Percentiles rank a stretch among this genome's conserved stretches.
phyloP scores from a whole-genome alignment of 306 rosid genomes.

The Rosa rugosa region DNA sequence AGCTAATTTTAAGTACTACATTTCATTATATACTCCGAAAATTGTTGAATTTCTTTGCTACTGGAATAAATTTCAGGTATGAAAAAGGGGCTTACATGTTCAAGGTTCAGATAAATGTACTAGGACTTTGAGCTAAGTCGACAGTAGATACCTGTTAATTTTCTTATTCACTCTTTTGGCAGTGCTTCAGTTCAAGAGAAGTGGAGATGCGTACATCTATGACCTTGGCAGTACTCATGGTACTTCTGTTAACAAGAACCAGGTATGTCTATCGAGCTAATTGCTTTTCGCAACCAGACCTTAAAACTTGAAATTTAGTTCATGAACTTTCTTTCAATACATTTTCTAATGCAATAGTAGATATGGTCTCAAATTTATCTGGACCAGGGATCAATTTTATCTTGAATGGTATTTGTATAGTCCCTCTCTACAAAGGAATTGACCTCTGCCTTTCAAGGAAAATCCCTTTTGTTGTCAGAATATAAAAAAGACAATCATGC shows the following conservation, averaged over 20 bases:
- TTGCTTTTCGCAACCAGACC: not conserved
- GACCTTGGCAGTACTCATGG: constrained; percentile 99
- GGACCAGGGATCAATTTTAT: not conserved
- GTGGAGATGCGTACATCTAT: constrained; percentile 79
- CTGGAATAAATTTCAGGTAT: constrained; percentile 33
- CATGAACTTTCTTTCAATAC: not conserved
- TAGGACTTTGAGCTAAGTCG: not conserved
- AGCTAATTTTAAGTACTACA: not conserved
- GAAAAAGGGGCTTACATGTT: constrained; percentile 93
- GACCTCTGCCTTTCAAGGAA: not conserved
- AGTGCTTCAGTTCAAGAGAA: constrained; percentile 85
- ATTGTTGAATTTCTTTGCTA: not conserved
- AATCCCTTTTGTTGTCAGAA: not conserved
- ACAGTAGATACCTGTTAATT: not conserved
- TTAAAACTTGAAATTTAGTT: not conserved
- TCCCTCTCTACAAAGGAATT: not conserved
- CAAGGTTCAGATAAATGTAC: not conserved
- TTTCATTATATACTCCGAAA: not conserved
- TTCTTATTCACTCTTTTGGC: constrained; percentile 28
- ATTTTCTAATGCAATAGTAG: not conserved
- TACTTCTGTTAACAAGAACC: constrained; percentile 76
- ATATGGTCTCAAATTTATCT: not conserved
- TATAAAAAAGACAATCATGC: no score
- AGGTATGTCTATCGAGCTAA: constrained; percentile 47
- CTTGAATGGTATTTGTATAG: not conserved